Evolutionary conservation across 2,329 filamentous ascomycete species (phyloP), one percentile per base, ranked within the genome.

Genomic region (Botrytis fragariae): DNA sequence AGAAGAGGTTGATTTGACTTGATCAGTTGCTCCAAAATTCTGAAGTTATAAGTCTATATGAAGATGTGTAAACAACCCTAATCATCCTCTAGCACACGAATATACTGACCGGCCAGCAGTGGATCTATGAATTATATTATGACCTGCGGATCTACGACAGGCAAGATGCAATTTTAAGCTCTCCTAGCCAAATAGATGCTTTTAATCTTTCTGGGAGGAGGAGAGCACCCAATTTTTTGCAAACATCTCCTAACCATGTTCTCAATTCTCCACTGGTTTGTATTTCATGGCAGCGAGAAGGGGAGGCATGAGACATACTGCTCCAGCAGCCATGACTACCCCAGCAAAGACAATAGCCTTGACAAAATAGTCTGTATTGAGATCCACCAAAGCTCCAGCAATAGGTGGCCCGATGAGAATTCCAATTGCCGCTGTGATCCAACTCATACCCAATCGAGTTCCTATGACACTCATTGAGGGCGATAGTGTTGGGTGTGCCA

Each of bases 401-500:
- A 76, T 73, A 29, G 74, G 75, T 22, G 74, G 44, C 8, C 75
- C 74, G 25, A 73, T 69, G 22, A 75, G 70, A 22, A 74, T 63
- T 1, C 69, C 72, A 20, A 74, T 39, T 29, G 65, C 72, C 14
- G 65, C 60, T n/a, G 69, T 61, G 35, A 57, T 45, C 60, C 71
- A 71, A 35, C 57, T 45, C 72, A 74, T 75, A 12, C 74, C 75
- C 39, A 74, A 57, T 51, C 69, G 57, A n/a, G 72, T 74, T 14
- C 75, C 74, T 25, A 76, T 72, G 4, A 74, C 45, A 51, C 48
- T 59, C 48, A 73, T 45, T 1, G 63, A 51, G 60, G 48, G 60
- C 16, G 32, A 64, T 51, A 59, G 54, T n/a, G 29, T 70, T 44
- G 72, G 48, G 48, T 61, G 70, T 35, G 68, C 72, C n/a, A 72